Evolutionary conservation across 2,329 filamentous ascomycete genomes (phyloP), one percentile per base, ranked within the genome.

Genomic region (Colletotrichum horii): DNA sequence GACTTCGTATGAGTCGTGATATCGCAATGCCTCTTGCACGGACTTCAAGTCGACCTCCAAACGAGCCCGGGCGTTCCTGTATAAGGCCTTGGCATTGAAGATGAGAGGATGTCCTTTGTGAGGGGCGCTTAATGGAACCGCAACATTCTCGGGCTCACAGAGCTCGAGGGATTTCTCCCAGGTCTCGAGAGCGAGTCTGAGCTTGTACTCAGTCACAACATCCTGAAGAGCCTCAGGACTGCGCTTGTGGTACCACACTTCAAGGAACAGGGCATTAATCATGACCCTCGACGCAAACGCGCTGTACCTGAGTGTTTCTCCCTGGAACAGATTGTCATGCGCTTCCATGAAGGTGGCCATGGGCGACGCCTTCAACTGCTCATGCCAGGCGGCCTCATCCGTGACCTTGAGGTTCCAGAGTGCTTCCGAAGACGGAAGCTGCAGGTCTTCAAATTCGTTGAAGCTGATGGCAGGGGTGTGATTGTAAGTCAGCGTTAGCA

Each of bases 191-290:
- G 97, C 97, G 69, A 98, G 92, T 73, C 97, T 93, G 77, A 99
- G 93, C 89, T 98, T 98, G 91, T 98, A 98, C 87, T 98, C 97
- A 5, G 96, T 98, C 60, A 98, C 96, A 52, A 98, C 96, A 82
- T 98, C 96, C 86, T 98, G 97, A 55, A 98, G 89, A 66, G 96
- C 96, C 84, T 98, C 96, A n/a, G 96, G 96, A 84, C 95, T 98
- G 82, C 97, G 95, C 91, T 98, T 98, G 88, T 98, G 95, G 83
- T 98, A 98, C 97, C 97, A 99, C 4, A 98, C 96, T 85, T 98
- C 97, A 65, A 99, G 90, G 89, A 98, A 99, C 78, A 99, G 89
- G 14, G 97, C 96, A 82, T 98, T 99, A 90, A 98, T 98, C 95
- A 99, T 97, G 78, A 98, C 95, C 77, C 97, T 95, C 14, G 97